These are phyloP conservation scores for Entophlyctis luteolus DNA, from an alignment of 192 early-diverging fungal genomes.

Conservation along the genomic window DNA sequence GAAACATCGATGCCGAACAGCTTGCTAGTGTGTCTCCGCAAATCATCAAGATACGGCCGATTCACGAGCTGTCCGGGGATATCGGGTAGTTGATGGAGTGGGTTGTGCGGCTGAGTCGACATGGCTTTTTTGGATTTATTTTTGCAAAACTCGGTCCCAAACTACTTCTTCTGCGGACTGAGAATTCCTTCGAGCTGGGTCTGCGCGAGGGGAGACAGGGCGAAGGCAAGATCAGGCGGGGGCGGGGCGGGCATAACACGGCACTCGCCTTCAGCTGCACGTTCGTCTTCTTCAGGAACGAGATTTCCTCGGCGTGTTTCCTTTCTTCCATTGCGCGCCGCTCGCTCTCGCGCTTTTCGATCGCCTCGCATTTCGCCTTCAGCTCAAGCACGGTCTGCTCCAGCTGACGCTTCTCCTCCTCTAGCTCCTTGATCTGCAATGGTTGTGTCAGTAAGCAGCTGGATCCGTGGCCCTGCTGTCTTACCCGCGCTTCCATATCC, in stretches of 20 bases:
- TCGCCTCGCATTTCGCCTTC: slow-evolving; percentile 63
- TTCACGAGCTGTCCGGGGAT: slow-evolving; percentile 26
- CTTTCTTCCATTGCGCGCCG: slow-evolving; percentile 61
- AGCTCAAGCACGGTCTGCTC: slow-evolving; percentile 55
- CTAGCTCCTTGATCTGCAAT: slow-evolving; percentile 61
- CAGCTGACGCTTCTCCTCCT: slow-evolving; percentile 59
- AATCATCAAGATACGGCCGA: slow-evolving; percentile 10
- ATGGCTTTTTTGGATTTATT: too few relatives aligned
- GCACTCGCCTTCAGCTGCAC: slow-evolving; percentile 66
- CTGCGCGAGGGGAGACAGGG: slow-evolving; percentile 24
- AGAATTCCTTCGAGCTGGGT: slow-evolving; percentile 66
- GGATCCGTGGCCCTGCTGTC: too few relatives aligned
- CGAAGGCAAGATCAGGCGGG: too few relatives aligned
- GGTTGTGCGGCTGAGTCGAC: too few relatives aligned
- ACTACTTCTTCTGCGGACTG: slow-evolving; percentile 64
- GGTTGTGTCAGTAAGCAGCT: too few relatives aligned
- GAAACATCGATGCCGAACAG: slow-evolving; percentile 11
- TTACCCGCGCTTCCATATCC: slow-evolving; percentile 59
- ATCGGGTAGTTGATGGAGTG: too few relatives aligned
- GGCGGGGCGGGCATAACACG: too few relatives aligned
- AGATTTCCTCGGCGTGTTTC: slow-evolving; percentile 65
- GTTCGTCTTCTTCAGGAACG: slow-evolving; percentile 65
- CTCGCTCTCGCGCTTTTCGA: slow-evolving; percentile 61
- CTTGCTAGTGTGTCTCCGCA: background rate
- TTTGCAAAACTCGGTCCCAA: too few relatives aligned